Base-by-base conservation (phyloP, 352 stramenopile genomes). In the Globisporangium abappressorium region DNA sequence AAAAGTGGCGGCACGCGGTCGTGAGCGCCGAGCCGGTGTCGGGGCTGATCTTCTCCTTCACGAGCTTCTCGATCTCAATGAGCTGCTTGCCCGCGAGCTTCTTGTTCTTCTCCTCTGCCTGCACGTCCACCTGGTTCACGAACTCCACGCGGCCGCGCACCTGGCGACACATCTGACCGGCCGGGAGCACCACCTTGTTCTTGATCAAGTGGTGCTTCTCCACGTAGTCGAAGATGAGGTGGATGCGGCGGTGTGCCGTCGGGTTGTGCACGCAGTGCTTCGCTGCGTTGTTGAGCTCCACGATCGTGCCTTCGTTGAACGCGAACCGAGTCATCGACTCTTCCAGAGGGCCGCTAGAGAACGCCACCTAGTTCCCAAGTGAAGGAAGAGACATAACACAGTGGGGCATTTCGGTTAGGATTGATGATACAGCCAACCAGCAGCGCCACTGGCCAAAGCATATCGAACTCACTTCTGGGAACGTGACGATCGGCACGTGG, bases 201-300 rank as follows among this genome's bases (percentile, higher is more conserved):
- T 57, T 56, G 41, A 70, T 59, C 28, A 54, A 61, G 51, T 80
- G 66, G 20, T 58, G 34, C 34, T 59, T 60, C 68, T 98, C 91
- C 3, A 98, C 91, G 73, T 98, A 99, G 84, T 99, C 97, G 64
- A 99, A 91, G 74, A 99, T 99, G 54, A 99, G 80, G 78, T 99
- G 97, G n/a, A 98, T 93, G 33, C 97, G 89, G 70, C 92, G 72
- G n/a, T 85, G 69, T 28, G 74, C 60, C 57, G 76, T 87, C 30
- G 82, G 83, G 77, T 99, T 99, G 60, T 87, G 89, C 8, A 98
- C 84, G 66, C 73, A 82, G 80, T 98, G 95, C 74, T 98, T 98
- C 59, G 91, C 91, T 57, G 97, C 91, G 76, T 99, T 99, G 80
- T 99, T 99, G 63, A 99, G 95, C 85, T 99, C 97, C 74, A 99